Evolutionary conservation across 2,329 filamentous ascomycete species (phyloP), one percentile per base, ranked within the genome.

Genomic region (Capronia epimyces): DNA sequence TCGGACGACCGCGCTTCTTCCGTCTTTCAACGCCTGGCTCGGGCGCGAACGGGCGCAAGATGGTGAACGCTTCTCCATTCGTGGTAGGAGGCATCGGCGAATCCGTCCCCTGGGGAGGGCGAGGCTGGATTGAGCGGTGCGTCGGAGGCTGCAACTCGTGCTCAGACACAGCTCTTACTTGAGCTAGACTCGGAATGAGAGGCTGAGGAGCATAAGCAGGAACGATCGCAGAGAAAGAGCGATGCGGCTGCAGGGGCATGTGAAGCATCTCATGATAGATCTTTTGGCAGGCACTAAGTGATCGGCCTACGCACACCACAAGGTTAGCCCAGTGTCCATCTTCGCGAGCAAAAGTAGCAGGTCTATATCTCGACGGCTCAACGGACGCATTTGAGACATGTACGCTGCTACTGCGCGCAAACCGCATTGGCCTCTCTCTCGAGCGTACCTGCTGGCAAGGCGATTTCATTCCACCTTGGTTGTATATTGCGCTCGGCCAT

Each of bases 1-100:
- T 62, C 24, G 59, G 59, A 15, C 59, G 58, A 15, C 59, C 59
- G 16, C 59, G 56, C 41, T 62, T 62, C 53, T 43, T 55, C 37
- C 47, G 55, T 10, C 46, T 44, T 42, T 57, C 57, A 7, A 46
- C 39, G 5, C 22, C 36, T n/a, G 43, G 15, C 10, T 60, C 59
- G n/a, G 48, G 46, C 34, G 42, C 46, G 27, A 51, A 50, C 9
- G 49, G 48, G 12, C 54, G 53, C 22, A 59, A 41, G 22, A 57
- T 58, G 16, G 43, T 53, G 24, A 55, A 57, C 10, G 43, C 40
- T 34, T 60, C 59, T 7, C 58, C 53, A 42, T 57, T 60, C 1
- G 54, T 59, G n/a, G 53, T 45, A 27, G 53, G 36, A 45, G 59
- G 58, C 27, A 50, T 44, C 4, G 59, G 58, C 43, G 59, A 60